phyloP scores from a whole-genome alignment of 1,284 basidiomycete genomes.

The Pascua sp. region DNA sequence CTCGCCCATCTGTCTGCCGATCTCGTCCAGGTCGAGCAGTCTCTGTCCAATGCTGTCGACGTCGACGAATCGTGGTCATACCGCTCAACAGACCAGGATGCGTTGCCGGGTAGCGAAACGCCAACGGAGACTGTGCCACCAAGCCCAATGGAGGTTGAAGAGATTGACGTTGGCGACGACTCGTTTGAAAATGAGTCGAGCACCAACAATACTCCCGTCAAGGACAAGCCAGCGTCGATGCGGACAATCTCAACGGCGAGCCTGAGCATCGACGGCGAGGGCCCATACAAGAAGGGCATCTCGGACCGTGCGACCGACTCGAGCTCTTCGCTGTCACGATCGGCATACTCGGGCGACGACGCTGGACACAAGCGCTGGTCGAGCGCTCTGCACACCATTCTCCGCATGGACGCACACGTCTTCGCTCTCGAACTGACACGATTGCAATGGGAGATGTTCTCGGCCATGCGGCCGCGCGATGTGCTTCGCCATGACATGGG shows the following conservation, averaged over 20 bases:
- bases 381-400: constrained; percentile 8
- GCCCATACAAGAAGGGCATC: not conserved
- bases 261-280: constrained; percentile 7
- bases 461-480: constrained; percentile 42
- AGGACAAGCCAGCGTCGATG: constrained; percentile 7
- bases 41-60: constrained; percentile 27
- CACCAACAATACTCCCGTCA: not conserved
- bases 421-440: constrained; percentile 48
- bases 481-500: constrained; percentile 47
- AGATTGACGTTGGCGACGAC: not conserved
- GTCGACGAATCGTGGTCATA: constrained; percentile 42
- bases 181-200: not conserved
- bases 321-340: constrained; percentile 12
- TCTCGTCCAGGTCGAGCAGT: constrained; percentile 32
- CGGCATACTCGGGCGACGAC: constrained; percentile 8
- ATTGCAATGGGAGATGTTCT: constrained; percentile 46
- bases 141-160: constrained; percentile 4
- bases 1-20: constrained; percentile 44
- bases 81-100: constrained; percentile 3
- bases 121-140: constrained; percentile 1
- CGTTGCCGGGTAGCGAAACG: not conserved
- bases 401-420: constrained; percentile 29
- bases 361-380: constrained; percentile 12
- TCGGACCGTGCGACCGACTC: constrained; percentile 8
- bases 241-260: constrained; percentile 20